phyloP scores from a whole-genome alignment of 257 asterid species.

The Fraxinus excelsior region DNA sequence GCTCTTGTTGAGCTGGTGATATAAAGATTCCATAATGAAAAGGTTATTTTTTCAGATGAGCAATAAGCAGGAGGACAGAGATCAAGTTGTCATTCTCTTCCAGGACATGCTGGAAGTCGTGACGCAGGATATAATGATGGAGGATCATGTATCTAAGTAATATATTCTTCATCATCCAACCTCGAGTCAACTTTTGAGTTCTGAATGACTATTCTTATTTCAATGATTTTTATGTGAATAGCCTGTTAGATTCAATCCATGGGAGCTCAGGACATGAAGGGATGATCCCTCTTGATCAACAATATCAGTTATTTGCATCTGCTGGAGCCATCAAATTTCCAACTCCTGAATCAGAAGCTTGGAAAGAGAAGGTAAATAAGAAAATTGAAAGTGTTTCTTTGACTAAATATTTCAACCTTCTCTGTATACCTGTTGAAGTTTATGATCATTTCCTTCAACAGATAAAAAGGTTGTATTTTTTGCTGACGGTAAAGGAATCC shows the following conservation, averaged over 20 bases:
- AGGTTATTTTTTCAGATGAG: conserved; percentile 59
- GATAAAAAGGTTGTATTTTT: conserved; percentile 91
- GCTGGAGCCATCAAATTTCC: conserved; percentile 97
- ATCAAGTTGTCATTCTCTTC: conserved; percentile 95
- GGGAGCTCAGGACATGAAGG: conserved; percentile 89
- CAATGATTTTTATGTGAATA: conserved; percentile 33
- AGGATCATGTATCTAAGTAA: conserved; percentile 85
- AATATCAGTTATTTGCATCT: conserved; percentile 95
- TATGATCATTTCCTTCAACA: conserved; percentile 38
- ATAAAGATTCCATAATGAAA: conserved; percentile 22
- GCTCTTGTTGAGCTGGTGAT: conserved; percentile 6
- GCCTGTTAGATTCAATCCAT: conserved; percentile 85
- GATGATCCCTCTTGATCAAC: conserved; percentile 82
- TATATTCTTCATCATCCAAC: conserved; percentile 17
- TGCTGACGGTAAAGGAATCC: conserved; percentile 96
- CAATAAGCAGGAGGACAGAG: conserved; percentile 90
- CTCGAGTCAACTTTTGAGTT: conserved; percentile 19
- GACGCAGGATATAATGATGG: conserved; percentile 93
- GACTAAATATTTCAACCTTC: conserved; percentile 3
- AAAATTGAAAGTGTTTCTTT: conserved; percentile 12
- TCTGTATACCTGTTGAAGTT: conserved; percentile 16
- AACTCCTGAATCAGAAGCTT: conserved; percentile 85
- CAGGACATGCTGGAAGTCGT: conserved; percentile 99
- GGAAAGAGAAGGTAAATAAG: conserved; percentile 88
- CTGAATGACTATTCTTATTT: conserved; percentile 23